These are phyloP conservation scores for Rhodotorula mucilaginosa DNA, from an alignment of 1,284 basidiomycete genomes.

Conservation along the genomic window DNA sequence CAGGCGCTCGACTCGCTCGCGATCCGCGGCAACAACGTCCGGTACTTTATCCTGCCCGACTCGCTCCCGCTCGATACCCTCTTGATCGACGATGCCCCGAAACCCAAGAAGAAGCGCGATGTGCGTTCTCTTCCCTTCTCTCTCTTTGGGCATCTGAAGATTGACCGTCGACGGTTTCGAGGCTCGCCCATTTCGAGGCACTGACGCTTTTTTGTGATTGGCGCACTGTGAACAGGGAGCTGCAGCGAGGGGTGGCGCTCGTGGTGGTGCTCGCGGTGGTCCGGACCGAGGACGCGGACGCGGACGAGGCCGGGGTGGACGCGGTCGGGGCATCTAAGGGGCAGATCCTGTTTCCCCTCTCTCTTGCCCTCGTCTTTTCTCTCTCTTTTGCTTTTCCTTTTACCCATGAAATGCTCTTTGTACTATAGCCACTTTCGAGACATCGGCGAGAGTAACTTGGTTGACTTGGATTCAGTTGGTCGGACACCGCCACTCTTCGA, in stretches of 20 bases:
- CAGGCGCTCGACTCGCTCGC: constrained; percentile 79
- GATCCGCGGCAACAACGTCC: constrained; percentile 69
- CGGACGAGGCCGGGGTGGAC: constrained; percentile 26
- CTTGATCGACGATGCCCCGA: constrained; percentile 94
- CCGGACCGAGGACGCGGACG: constrained; percentile 21
- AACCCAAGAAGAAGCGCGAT: constrained; percentile 77
- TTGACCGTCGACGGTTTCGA: neutral
- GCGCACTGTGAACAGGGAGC: neutral
- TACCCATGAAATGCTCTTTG: too few relatives aligned
- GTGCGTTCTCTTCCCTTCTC: constrained; percentile 51
- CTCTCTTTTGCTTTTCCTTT: neutral
- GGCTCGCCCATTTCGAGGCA: neutral
- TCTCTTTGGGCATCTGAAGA: neutral
- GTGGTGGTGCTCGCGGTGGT: constrained; percentile 5
- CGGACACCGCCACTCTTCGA: too few relatives aligned
- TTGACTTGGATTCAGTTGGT: too few relatives aligned
- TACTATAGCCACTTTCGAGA: too few relatives aligned
- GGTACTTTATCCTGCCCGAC: constrained; percentile 93
- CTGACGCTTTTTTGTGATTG: neutral
- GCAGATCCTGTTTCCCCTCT: neutral
- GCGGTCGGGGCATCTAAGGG: constrained; percentile 9
- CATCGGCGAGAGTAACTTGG: too few relatives aligned
- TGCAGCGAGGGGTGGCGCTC: constrained; percentile 1
- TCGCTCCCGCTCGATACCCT: constrained; percentile 93
- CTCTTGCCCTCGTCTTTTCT: neutral